Evolutionary conservation across 176 grass and related monocot species (phyloP), one percentile per base, ranked within the genome.

Genomic region (Oryza nivara): DNA sequence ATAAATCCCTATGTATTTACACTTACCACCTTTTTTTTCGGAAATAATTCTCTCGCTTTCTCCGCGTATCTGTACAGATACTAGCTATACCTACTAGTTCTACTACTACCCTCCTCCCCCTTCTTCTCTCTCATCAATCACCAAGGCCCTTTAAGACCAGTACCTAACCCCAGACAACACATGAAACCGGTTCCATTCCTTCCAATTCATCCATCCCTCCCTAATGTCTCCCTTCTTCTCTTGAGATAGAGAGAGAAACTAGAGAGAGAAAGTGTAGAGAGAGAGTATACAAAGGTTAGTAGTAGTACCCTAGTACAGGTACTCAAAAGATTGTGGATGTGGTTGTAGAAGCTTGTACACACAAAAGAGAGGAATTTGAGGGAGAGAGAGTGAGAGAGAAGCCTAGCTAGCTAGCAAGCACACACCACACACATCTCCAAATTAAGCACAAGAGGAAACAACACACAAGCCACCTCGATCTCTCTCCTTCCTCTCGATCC

Each of bases 91-190:
- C 28, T 30, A 30, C 28, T 2, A 22, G 20, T 63, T 10, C 6
- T 61, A 22, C 56, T 52, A 52, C 49, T 52, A 16, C 45, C 65
- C 34, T 34, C 65, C 34, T 34, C 26, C 17, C 68, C 45, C 41
- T 32, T 12, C 12, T 28, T 76, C 80, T 72, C 73, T 63, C 56
- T 80, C 48, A 25, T 64, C 56, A 61, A 73, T 75, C 71, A 75
- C 68, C 0, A 32, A 32, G 44, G 51, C 84, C 77, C 71, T 87
- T 86, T 83, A 90, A 87, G 84, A 72, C 84, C 73, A 45, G 40
- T 73, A 94, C 79, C 87, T 81, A 94, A 88, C 80, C 76, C 54
- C 51, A 32, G 65, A 77, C 89, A 91, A 47, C 45, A 51, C 78
- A 73, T 70, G 75, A 32, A 83, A 89, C 86, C 74, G 80, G 48